Conservation (phyloP, 345 rosid genomes). For the Pugionium dolabratum region DNA sequence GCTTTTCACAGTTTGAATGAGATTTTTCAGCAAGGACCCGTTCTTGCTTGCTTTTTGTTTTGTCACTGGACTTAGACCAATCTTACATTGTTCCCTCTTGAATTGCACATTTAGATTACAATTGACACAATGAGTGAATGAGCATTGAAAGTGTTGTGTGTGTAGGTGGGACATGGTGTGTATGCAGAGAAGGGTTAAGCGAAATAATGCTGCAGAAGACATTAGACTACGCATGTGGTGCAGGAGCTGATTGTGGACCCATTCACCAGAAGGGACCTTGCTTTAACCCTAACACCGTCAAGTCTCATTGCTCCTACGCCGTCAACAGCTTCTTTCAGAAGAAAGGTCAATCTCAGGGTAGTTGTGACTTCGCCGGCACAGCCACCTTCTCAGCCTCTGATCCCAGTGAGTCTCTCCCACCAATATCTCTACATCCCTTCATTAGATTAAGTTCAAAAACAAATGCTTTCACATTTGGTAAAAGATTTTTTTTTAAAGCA, state of each 20-base stretch:
- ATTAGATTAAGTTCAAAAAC: background rate
- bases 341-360: slow-evolving; percentile 68
- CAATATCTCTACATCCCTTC: background rate
- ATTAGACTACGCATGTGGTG: slow-evolving; percentile 93
- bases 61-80: background rate
- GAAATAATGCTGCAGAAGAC: slow-evolving; percentile 69
- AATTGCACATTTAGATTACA: slow-evolving; percentile 17
- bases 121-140: slow-evolving; percentile 3
- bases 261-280: slow-evolving; percentile 62
- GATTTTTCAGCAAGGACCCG: background rate
- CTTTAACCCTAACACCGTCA: slow-evolving; percentile 70
- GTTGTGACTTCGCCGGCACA: slow-evolving; percentile 83
- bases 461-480: slow-evolving; percentile 14
- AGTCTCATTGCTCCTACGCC: slow-evolving; percentile 79
- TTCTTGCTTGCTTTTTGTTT: background rate
- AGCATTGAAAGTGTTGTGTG: slow-evolving; percentile 5
- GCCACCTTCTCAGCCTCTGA: slow-evolving; percentile 56
- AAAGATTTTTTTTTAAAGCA: background rate
- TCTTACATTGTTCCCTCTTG: slow-evolving; percentile 3
- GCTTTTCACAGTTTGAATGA: background rate
- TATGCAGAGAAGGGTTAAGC: slow-evolving; percentile 63
- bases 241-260: slow-evolving; percentile 93
- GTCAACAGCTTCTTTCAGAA: slow-evolving; percentile 92
- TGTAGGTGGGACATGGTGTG: slow-evolving; percentile 78
- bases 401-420: slow-evolving; percentile 51